Evolutionary conservation across 345 rosid genomes (phyloP).

Genomic region (Balakata baccata): DNA sequence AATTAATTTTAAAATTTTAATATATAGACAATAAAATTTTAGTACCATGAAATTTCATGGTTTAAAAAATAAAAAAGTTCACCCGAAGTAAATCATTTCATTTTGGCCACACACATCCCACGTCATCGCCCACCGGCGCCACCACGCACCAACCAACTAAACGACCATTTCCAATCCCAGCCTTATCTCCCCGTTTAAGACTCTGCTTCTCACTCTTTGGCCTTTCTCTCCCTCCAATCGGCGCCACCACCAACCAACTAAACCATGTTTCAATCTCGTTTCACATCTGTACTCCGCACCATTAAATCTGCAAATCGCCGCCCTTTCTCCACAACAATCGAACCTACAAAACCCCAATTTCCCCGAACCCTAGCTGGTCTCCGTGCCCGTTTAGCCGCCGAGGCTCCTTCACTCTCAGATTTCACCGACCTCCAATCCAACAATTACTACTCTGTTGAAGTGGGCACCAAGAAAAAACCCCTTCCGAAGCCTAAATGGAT

Average conservation of each 20-base stretch:
- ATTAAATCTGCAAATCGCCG: conserved; percentile 29
- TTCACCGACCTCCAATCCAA: conserved; percentile 46
- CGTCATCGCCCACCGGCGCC: background rate
- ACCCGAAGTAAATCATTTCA: too few species aligned
- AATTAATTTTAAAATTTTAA: too few species aligned
- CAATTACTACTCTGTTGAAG: conserved; percentile 75
- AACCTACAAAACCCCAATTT: conserved; percentile 34
- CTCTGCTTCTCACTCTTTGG: background rate
- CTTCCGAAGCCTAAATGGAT: conserved; percentile 98
- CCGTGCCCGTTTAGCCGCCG: conserved; percentile 77
- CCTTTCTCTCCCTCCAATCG: background rate
- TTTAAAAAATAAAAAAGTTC: too few species aligned
- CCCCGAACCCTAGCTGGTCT: conserved; percentile 66
- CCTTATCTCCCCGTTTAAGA: background rate
- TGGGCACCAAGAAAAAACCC: conserved; percentile 91
- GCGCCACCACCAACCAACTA: background rate
- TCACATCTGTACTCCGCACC: conserved; percentile 34
- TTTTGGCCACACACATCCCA: conserved; percentile 3
- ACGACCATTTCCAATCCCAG: background rate
- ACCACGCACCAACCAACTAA: conserved; percentile 5
- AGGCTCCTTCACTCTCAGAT: conserved; percentile 62
- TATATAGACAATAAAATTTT: too few species aligned
- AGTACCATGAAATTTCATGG: too few species aligned
- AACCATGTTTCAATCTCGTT: conserved; percentile 28
- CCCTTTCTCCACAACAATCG: conserved; percentile 42